A percentile compares a stretch with the other conserved stretches of the same genome.
Conservation (phyloP, 306 rosid genomes). For the Sophora flavescens region DNA sequence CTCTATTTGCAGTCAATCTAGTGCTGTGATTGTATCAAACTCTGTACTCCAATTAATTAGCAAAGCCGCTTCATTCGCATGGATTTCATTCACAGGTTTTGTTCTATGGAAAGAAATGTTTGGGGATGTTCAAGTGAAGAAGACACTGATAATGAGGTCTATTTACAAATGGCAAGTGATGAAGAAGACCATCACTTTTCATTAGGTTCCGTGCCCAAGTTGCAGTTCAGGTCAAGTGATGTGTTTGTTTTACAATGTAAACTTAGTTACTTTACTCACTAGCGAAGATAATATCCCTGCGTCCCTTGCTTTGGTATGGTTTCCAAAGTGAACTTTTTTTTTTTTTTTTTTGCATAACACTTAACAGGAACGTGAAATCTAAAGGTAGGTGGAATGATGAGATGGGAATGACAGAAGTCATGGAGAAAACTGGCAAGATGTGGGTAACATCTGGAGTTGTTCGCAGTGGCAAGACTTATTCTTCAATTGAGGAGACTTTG, state of each 20-base stretch:
- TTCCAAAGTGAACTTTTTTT: not conserved
- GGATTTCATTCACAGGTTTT: constrained; percentile 5
- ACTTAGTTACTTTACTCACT: not conserved
- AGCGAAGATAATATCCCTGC: not conserved
- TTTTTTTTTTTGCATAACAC: not conserved
- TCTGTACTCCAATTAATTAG: too few species aligned
- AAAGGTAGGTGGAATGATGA: constrained; percentile 67
- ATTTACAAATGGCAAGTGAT: constrained; percentile 52
- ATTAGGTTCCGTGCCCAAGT: constrained; percentile 58
- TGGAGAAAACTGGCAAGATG: constrained; percentile 68
- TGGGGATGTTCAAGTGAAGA: constrained; percentile 48
- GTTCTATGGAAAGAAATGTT: constrained; percentile 49
- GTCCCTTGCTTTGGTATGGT: not conserved
- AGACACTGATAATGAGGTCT: constrained; percentile 50
- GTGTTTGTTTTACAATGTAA: not conserved
- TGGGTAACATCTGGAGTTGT: constrained; percentile 79
- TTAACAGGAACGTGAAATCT: constrained; percentile 60
- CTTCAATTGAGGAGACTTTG: constrained; percentile 81
- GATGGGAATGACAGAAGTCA: constrained; percentile 72
- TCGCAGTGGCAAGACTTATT: constrained; percentile 64
- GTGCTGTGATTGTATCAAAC: too few species aligned
- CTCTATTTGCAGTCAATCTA: too few species aligned
- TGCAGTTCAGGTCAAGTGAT: constrained; percentile 66
- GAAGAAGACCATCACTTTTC: constrained; percentile 55
- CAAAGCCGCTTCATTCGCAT: too few species aligned